Evolutionary conservation across 306 rosid species (phyloP).

Genomic region (Quercus cerris): DNA sequence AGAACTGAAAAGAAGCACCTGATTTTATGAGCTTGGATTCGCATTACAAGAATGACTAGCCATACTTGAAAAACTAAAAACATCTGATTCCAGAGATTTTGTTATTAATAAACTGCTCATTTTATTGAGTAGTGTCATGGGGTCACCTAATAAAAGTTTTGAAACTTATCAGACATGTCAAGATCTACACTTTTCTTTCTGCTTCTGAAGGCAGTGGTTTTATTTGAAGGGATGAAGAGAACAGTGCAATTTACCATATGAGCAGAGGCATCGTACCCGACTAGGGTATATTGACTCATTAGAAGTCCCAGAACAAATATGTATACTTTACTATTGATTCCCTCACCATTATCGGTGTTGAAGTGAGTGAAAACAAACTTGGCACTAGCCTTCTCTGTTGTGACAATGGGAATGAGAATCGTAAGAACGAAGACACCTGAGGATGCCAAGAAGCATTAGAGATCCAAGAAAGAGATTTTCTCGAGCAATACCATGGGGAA

Average conservation of each 20-base stretch:
- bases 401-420: constrained; percentile 71
- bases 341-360: constrained; percentile 75
- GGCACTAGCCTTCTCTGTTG: constrained; percentile 78
- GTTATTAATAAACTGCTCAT: background rate
- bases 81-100: background rate
- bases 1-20: background rate
- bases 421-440: constrained; percentile 88
- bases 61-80: background rate
- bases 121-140: background rate
- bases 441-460: constrained; percentile 17
- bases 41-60: background rate
- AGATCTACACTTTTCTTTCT: background rate
- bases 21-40: background rate
- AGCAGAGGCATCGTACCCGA: constrained; percentile 95
- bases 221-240: constrained; percentile 2
- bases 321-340: constrained; percentile 61
- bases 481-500: background rate
- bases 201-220: background rate
- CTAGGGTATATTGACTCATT: constrained; percentile 89
- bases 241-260: constrained; percentile 64
- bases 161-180: background rate
- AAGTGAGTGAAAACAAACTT: constrained; percentile 88
- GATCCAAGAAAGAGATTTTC: constrained; percentile 14
- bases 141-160: background rate
- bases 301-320: constrained; percentile 87